Percentiles rank a stretch among this genome's conserved stretches.
phyloP scores from a whole-genome alignment of 768 basidiomycete genomes.

The Suillus weaverae region DNA sequence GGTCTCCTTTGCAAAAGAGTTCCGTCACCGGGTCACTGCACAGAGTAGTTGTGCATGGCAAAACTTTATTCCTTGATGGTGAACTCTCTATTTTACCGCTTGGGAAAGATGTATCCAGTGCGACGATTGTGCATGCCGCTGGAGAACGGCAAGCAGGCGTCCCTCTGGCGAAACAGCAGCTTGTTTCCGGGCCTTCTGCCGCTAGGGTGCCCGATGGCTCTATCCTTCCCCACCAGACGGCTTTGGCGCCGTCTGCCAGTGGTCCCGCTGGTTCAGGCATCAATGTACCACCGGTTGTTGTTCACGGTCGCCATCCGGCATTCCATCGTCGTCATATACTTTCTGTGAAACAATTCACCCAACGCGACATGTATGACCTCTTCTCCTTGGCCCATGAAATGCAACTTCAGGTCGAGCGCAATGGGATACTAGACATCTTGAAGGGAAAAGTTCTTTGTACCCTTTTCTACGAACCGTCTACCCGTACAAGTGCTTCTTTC shows the following conservation, averaged over 20 bases:
- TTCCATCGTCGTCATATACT: slow-evolving; percentile 95
- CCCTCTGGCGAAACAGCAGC: slow-evolving; percentile 26
- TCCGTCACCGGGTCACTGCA: slow-evolving; percentile 76
- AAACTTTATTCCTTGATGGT: slow-evolving; percentile 90
- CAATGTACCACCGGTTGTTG: slow-evolving; percentile 16
- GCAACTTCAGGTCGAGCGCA: slow-evolving; percentile 93
- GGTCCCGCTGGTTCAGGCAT: background rate
- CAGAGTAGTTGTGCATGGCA: slow-evolving; percentile 86
- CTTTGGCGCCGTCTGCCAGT: slow-evolving; percentile 8
- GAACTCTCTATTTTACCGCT: slow-evolving; percentile 54
- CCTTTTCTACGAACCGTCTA: slow-evolving; percentile 96
- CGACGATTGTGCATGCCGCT: slow-evolving; percentile 47
- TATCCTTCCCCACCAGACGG: slow-evolving; percentile 14
- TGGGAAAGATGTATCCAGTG: slow-evolving; percentile 73
- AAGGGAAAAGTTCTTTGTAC: slow-evolving; percentile 90
- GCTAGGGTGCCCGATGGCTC: slow-evolving; percentile 29
- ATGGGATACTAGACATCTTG: slow-evolving; percentile 83
- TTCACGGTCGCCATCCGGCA: slow-evolving; percentile 62
- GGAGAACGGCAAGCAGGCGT: slow-evolving; percentile 28
- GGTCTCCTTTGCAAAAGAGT: slow-evolving; percentile 80
- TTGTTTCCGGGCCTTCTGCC: slow-evolving; percentile 31
- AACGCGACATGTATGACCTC: slow-evolving; percentile 87
- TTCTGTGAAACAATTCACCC: slow-evolving; percentile 89
- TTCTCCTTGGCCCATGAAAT: slow-evolving; percentile 96
- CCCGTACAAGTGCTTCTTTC: slow-evolving; percentile 92